These are phyloP conservation scores for Punica granatum DNA, from an alignment of 345 rosid genomes.

Conservation along the genomic window DNA sequence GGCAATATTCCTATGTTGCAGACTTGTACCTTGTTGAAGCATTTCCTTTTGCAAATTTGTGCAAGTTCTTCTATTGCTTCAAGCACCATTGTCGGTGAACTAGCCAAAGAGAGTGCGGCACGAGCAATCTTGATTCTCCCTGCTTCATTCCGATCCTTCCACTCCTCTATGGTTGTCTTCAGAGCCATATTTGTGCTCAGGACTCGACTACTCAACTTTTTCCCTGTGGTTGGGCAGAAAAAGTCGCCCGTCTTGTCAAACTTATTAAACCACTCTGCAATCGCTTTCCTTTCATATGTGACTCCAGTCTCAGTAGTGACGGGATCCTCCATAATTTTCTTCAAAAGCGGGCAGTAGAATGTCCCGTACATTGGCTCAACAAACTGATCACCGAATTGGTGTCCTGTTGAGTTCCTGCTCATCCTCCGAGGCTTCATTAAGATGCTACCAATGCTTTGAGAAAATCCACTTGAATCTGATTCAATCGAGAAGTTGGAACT, in stretches of 20 bases:
- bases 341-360: constrained; percentile 80
- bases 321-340: constrained; percentile 82
- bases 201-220: constrained; percentile 28
- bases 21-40: constrained; percentile 40
- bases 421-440: constrained; percentile 23
- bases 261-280: constrained; percentile 52
- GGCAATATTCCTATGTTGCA: constrained; percentile 51
- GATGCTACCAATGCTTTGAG: constrained; percentile 23
- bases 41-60: constrained; percentile 45
- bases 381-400: constrained; percentile 39
- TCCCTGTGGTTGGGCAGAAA: constrained; percentile 53
- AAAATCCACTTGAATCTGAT: constrained; percentile 24
- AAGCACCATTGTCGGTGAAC: constrained; percentile 56
- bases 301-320: constrained; percentile 70
- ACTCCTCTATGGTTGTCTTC: constrained; percentile 66
- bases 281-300: constrained; percentile 67
- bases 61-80: constrained; percentile 67
- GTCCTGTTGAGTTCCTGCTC: constrained; percentile 33
- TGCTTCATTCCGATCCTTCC: constrained; percentile 71
- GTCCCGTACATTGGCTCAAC: constrained; percentile 68
- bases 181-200: constrained; percentile 49
- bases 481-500: constrained; percentile 15
- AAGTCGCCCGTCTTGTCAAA: constrained; percentile 33
- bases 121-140: constrained; percentile 62
- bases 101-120: constrained; percentile 61